These are phyloP conservation scores for Globisporangium recalcitrans DNA, from an alignment of 352 stramenopile species.

Conservation along the genomic window DNA sequence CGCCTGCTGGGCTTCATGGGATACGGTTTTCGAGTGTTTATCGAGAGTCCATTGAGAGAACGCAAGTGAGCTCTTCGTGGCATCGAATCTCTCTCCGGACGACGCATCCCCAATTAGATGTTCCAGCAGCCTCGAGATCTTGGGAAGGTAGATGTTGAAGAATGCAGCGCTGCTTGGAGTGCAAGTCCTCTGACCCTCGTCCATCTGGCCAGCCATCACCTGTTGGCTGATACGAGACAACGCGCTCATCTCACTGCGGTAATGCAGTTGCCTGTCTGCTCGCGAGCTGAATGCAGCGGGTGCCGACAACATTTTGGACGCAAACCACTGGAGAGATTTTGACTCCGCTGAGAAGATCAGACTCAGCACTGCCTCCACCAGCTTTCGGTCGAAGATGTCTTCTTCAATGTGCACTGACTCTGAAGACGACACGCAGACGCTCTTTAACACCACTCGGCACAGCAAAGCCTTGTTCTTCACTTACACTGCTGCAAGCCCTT, in stretches of 20 bases:
- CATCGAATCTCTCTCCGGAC: not conserved
- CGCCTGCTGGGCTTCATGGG: not conserved
- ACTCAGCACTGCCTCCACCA: conserved; percentile 26
- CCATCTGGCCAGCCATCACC: not conserved
- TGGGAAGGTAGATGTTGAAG: not conserved
- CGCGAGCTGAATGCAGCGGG: conserved; percentile 22
- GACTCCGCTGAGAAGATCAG: conserved; percentile 22
- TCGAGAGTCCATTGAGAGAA: not conserved
- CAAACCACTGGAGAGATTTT: conserved; percentile 8
- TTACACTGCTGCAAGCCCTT: not conserved
- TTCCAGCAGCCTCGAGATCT: not conserved
- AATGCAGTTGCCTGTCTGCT: conserved; percentile 13
- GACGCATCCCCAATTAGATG: not conserved
- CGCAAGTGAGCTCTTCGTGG: not conserved
- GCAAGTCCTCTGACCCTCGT: not conserved
- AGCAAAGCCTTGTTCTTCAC: not conserved
- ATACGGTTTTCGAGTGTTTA: not conserved
- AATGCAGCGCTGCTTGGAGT: not conserved
- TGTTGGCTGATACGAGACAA: not conserved
- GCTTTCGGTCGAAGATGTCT: conserved; percentile 1
- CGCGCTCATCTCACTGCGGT: conserved; percentile 8
- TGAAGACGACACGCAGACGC: not conserved
- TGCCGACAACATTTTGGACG: conserved; percentile 24
- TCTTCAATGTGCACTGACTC: not conserved
- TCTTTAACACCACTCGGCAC: not conserved